phyloP scores from a whole-genome alignment of 768 basidiomycete species.

The Lanmaoa rubissima region DNA sequence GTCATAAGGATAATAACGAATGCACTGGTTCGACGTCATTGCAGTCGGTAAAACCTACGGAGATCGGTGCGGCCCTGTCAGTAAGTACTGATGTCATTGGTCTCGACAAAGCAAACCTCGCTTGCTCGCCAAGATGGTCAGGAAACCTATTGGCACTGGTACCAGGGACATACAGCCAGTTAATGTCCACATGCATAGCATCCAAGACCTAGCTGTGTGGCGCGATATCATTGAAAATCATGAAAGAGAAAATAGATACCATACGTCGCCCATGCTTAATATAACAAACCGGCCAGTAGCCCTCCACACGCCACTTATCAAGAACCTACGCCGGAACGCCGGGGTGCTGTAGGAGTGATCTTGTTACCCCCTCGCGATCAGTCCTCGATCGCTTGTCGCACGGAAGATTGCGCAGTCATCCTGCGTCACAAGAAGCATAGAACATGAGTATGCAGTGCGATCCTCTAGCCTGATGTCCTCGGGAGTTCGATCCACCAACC shows the following conservation, averaged over 20 bases:
- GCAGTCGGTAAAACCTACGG: not conserved
- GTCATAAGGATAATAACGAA: not conserved
- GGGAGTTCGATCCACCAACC: conserved; percentile 2
- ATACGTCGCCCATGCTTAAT: not conserved
- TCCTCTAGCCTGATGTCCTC: not conserved
- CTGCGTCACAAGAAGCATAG: conserved; percentile 4
- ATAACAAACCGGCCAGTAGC: not conserved
- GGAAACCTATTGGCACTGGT: not conserved
- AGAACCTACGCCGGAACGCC: not conserved
- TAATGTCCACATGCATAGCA: not conserved
- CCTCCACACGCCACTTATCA: not conserved
- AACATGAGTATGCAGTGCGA: not conserved
- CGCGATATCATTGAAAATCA: conserved; percentile 11
- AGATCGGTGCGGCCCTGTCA: not conserved
- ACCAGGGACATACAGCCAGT: not conserved
- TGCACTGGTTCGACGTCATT: not conserved
- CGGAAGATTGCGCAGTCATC: not conserved
- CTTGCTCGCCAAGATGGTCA: not conserved
- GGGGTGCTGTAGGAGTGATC: not conserved
- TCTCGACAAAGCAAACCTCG: not conserved
- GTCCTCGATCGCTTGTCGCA: conserved; percentile 2
- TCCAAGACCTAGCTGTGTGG: not conserved
- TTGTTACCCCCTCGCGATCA: not conserved
- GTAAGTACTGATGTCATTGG: conserved; percentile 6
- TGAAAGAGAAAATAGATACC: not conserved